phyloP scores from a whole-genome alignment of 192 early-diverging fungal species.

The Coemansia sp. region DNA sequence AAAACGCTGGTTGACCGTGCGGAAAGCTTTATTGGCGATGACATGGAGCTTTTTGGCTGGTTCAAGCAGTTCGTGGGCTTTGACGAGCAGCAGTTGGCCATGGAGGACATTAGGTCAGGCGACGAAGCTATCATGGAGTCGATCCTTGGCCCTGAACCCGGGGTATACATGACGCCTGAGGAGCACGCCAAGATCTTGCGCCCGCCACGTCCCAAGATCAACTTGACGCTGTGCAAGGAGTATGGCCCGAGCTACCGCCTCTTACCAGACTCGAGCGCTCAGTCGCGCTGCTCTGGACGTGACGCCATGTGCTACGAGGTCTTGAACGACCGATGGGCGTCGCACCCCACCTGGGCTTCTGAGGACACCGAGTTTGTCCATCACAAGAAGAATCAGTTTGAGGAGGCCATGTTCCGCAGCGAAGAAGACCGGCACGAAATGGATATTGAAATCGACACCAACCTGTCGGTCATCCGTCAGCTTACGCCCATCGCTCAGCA shows the following conservation, averaged over 20 bases:
- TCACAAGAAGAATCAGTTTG: slow-evolving; percentile 89
- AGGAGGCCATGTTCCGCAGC: slow-evolving; percentile 92
- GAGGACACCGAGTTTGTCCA: slow-evolving; percentile 89
- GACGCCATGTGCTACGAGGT: slow-evolving; percentile 91
- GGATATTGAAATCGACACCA: slow-evolving; percentile 96
- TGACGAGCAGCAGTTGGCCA: slow-evolving; percentile 43
- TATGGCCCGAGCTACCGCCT: slow-evolving; percentile 56
- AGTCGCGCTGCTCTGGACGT: slow-evolving; percentile 82
- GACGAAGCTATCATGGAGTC: slow-evolving; percentile 48
- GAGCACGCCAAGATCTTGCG: slow-evolving; percentile 49
- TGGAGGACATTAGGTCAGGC: slow-evolving; percentile 45
- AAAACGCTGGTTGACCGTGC: slow-evolving; percentile 83
- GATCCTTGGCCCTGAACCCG: slow-evolving; percentile 38
- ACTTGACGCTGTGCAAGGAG: slow-evolving; percentile 32
- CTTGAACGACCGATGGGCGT: slow-evolving; percentile 95
- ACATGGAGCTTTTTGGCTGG: slow-evolving; percentile 89
- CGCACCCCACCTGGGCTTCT: slow-evolving; percentile 88
- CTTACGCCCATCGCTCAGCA: slow-evolving; percentile 88
- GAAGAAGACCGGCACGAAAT: slow-evolving; percentile 99
- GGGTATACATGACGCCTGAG: slow-evolving; percentile 40
- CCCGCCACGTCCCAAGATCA: slow-evolving; percentile 33
- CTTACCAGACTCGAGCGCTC: slow-evolving; percentile 43
- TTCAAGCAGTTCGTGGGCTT: slow-evolving; percentile 76
- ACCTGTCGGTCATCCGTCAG: slow-evolving; percentile 83
- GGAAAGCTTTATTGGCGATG: slow-evolving; percentile 78